Evolutionary conservation across 139 green algal species (phyloP).

Genomic region (Chlorella vulgaris): DNA sequence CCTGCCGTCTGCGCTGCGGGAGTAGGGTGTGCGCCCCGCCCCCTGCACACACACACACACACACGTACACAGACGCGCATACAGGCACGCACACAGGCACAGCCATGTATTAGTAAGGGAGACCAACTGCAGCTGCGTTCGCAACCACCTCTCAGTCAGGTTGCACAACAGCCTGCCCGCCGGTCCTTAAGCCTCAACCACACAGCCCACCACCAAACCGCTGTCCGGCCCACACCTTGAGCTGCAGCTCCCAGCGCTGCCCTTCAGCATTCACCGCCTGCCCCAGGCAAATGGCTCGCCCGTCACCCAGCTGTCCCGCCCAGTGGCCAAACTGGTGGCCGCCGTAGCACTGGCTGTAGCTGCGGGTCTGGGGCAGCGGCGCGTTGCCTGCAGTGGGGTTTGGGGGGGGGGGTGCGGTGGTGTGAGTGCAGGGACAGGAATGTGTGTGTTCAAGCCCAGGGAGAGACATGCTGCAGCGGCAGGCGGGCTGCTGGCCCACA

Average conservation of each 20-base stretch:
- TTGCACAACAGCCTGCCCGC: no score
- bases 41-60: conserved; percentile 53
- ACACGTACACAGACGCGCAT: background rate
- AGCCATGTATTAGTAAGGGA: no score
- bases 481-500: no score
- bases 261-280: conserved; percentile 56
- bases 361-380: conserved; percentile 50
- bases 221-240: conserved; percentile 66
- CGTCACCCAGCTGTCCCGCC: conserved; percentile 85
- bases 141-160: no score
- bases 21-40: conserved; percentile 94
- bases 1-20: conserved; percentile 82
- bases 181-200: no score
- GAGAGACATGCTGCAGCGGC: no score
- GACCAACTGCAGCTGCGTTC: no score
- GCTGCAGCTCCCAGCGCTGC: conserved; percentile 89
- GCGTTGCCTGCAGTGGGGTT: conserved; percentile 50
- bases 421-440: background rate
- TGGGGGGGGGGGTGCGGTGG: no score
- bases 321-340: conserved; percentile 82
- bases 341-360: conserved; percentile 84
- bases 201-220: background rate
- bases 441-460: no score
- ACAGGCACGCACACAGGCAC: no score
- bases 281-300: conserved; percentile 84